A percentile compares a stretch with the other conserved stretches of the same genome.
Conservation (phyloP, 202 grass and related monocot species). For the Musa balbisiana region DNA sequence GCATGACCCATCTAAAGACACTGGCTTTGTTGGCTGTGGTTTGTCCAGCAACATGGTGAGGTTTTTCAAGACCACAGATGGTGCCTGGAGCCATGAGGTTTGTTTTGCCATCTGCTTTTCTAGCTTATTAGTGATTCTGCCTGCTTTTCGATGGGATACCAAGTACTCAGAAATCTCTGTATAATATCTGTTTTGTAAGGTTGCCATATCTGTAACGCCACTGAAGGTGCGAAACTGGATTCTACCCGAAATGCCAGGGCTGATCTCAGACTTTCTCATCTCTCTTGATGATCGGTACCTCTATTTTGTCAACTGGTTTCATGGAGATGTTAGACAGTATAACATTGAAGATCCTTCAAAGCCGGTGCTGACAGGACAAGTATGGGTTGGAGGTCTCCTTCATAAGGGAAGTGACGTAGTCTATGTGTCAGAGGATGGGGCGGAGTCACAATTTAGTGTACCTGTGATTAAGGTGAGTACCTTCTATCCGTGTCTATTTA, state of each 20-base stretch:
- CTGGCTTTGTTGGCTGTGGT: slow-evolving; percentile 76
- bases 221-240: slow-evolving; percentile 88
- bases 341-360: slow-evolving; percentile 84
- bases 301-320: slow-evolving; percentile 92
- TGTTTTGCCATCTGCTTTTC: neutral
- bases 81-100: slow-evolving; percentile 84
- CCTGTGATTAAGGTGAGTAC: slow-evolving; percentile 61
- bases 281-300: slow-evolving; percentile 83
- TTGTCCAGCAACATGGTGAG: slow-evolving; percentile 88
- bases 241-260: slow-evolving; percentile 81
- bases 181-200: slow-evolving; percentile 17
- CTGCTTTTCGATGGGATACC: neutral
- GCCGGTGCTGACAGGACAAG: slow-evolving; percentile 71
- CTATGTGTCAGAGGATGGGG: slow-evolving; percentile 54
- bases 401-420: slow-evolving; percentile 67
- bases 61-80: slow-evolving; percentile 75
- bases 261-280: slow-evolving; percentile 86
- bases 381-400: slow-evolving; percentile 84
- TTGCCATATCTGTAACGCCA: slow-evolving; percentile 60
- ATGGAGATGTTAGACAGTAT: slow-evolving; percentile 94
- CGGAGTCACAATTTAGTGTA: slow-evolving; percentile 66
- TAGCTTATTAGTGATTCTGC: neutral
- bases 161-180: neutral
- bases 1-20: slow-evolving; percentile 91
- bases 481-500: neutral